Evolutionary conservation across 495 filamentous ascomycete species (phyloP).

Genomic region (Chlorociboria aeruginascens): DNA sequence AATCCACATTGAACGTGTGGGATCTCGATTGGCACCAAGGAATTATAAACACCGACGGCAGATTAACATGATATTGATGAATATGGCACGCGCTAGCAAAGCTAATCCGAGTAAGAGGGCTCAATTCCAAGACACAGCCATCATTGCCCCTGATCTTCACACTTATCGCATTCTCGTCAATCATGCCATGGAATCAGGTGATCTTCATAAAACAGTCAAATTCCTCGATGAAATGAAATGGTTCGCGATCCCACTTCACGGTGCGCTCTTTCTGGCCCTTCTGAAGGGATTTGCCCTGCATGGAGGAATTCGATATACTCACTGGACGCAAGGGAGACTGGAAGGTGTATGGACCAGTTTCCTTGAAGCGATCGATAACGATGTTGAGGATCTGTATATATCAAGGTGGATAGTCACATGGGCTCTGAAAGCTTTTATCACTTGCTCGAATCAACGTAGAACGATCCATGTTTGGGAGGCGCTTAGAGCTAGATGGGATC

Average conservation of each 20-base stretch:
- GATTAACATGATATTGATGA: conserved; percentile 42
- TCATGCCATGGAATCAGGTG: conserved; percentile 38
- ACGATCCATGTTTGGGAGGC: conserved; percentile 28
- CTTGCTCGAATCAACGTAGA: conserved; percentile 23
- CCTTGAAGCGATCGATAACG: conserved; percentile 27
- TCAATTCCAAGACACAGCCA: conserved; percentile 39
- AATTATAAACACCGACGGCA: conserved; percentile 35
- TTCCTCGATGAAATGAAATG: conserved; percentile 55
- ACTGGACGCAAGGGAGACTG: conserved; percentile 53
- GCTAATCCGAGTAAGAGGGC: conserved; percentile 28
- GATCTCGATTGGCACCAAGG: conserved; percentile 23
- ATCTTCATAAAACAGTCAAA: conserved; percentile 41
- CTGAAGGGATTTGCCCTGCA: conserved; percentile 66
- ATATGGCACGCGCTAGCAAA: conserved; percentile 32
- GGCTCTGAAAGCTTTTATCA: conserved; percentile 33
- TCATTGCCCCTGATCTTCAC: conserved; percentile 46
- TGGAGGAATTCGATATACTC: conserved; percentile 45
- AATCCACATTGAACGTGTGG: conserved; percentile 29
- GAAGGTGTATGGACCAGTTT: conserved; percentile 35
- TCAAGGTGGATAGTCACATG: conserved; percentile 37
- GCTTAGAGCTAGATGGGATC: conserved; percentile 14
- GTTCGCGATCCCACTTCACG: conserved; percentile 43
- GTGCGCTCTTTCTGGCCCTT: conserved; percentile 51
- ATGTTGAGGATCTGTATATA: conserved; percentile 25
- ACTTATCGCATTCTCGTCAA: conserved; percentile 57